Percentiles rank a stretch among this genome's conserved stretches.
These are phyloP conservation scores for Metschnikowia vanudenii DNA, from an alignment of 805 yeast genomes.

Conservation along the genomic window DNA sequence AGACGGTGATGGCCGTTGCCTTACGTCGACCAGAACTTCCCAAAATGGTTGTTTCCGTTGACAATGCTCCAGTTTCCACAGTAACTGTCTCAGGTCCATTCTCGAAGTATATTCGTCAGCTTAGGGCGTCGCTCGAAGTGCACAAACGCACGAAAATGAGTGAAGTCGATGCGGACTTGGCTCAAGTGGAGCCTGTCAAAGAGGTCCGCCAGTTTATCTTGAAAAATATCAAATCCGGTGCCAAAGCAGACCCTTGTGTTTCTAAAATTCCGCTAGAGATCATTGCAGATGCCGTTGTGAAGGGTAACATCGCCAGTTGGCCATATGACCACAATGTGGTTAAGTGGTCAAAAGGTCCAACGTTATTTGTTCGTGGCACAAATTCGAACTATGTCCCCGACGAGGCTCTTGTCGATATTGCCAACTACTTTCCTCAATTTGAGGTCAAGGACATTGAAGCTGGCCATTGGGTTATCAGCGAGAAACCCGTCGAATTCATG, in stretches of 20 bases:
- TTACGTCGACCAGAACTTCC: slow-evolving; percentile 64
- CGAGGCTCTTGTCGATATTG: slow-evolving; percentile 71
- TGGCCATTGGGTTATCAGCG: slow-evolving; percentile 93
- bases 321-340: slow-evolving; percentile 57
- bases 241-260: slow-evolving; percentile 38
- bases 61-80: slow-evolving; percentile 81
- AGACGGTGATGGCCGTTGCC: slow-evolving; percentile 85
- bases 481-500: slow-evolving; percentile 76
- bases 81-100: slow-evolving; percentile 54
- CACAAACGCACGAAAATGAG: slow-evolving; percentile 47
- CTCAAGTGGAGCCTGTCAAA: slow-evolving; percentile 57
- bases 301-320: slow-evolving; percentile 71
- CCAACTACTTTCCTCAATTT: slow-evolving; percentile 74
- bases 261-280: slow-evolving; percentile 70
- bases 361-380: slow-evolving; percentile 77
- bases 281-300: slow-evolving; percentile 63
- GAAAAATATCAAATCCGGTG: slow-evolving; percentile 58
- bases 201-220: slow-evolving; percentile 74
- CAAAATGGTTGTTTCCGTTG: slow-evolving; percentile 70
- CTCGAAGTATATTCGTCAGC: slow-evolving; percentile 61
- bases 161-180: slow-evolving; percentile 66
- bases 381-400: slow-evolving; percentile 78
- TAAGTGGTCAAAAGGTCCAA: slow-evolving; percentile 62
- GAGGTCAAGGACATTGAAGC: slow-evolving; percentile 71
- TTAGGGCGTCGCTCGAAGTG: slow-evolving; percentile 55